Base-by-base conservation (phyloP, 2,329 filamentous ascomycete genomes). In the Aplosporella prunicola region DNA sequence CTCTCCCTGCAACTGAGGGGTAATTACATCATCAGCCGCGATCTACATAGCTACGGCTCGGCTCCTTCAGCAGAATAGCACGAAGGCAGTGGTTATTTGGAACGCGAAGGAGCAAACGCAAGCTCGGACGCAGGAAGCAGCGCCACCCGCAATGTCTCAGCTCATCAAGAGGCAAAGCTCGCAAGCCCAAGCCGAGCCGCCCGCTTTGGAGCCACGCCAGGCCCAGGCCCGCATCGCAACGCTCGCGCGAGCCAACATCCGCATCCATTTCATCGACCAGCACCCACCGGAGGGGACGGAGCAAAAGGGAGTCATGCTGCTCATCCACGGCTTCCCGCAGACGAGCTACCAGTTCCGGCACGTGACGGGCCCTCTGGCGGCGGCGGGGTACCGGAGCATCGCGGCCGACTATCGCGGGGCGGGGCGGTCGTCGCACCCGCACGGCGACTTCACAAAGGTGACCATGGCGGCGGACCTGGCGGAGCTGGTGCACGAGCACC, bases 261-360 rank as follows among this genome's bases (percentile, higher is more conserved):
- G 48, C 23, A 25, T 48, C 11, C 45, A 50, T 41, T 51, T 52
- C 37, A 47, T 53, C 15, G 32, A 45, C 32, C 52, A 49, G 28
- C 35, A 36, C 7, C 34, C 46, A 7, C 43, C 43, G 6, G 23
- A 40, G 9, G 39, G 39, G 4, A 33, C 15, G 2, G 32, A 13
- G 32, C 40, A 18, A 56, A 56, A 45, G 61, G 61, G 16, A 51
- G 58, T 66, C n/a, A 46, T 68, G 11, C 49, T 66, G 13, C 56
- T 68, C 14, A 62, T 70, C 24, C 65, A 69, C 40, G 65, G 65
- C 42, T 69, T 65, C 40, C 66, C 66, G 2, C 57, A 69, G 44
- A 66, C 65, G 5, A 63, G 60, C 3, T 65, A 67, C 42, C 66
- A 58, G 39, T 58, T 53, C 40, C 47, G 54, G 8, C 47, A 53